These are phyloP conservation scores for Thelonectria blattea DNA, from an alignment of 2,329 filamentous ascomycete species.

Conservation along the genomic window DNA sequence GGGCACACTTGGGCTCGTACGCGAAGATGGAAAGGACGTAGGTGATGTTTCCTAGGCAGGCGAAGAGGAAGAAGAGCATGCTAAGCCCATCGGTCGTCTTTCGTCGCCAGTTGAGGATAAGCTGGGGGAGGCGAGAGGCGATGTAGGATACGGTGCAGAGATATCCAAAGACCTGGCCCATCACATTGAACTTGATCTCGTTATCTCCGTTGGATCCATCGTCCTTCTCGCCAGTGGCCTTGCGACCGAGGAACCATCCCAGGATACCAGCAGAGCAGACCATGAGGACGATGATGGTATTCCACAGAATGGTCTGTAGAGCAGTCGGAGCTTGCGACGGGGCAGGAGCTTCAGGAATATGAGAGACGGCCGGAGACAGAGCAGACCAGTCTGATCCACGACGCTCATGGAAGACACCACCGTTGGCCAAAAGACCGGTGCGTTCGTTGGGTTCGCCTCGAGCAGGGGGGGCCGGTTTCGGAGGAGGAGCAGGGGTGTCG, in stretches of 20 bases:
- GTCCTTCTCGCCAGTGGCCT: slow-evolving; percentile 47
- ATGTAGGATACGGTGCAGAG: slow-evolving; percentile 90
- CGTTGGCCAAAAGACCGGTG: slow-evolving; percentile 44
- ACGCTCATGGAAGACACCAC: slow-evolving; percentile 45
- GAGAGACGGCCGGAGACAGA: slow-evolving; percentile 82
- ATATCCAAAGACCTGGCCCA: slow-evolving; percentile 92
- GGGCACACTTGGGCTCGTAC: slow-evolving; percentile 75
- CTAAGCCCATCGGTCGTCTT: slow-evolving; percentile 94
- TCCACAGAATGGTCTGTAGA: slow-evolving; percentile 71
- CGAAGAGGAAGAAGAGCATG: slow-evolving; percentile 95
- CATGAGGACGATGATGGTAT: slow-evolving; percentile 75
- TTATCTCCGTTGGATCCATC: slow-evolving; percentile 48
- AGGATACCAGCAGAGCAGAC: slow-evolving; percentile 83
- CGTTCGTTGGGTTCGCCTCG: slow-evolving; percentile 55
- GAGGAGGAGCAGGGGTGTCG: slow-evolving; percentile 55
- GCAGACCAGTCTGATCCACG: slow-evolving; percentile 64
- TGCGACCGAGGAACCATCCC: slow-evolving; percentile 77
- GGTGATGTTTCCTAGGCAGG: slow-evolving; percentile 91
- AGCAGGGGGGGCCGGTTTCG: slow-evolving; percentile 47
- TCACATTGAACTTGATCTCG: slow-evolving; percentile 70
- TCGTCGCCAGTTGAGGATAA: slow-evolving; percentile 88
- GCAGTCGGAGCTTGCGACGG: slow-evolving; percentile 56
- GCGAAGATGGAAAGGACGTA: slow-evolving; percentile 93
- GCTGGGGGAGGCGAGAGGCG: slow-evolving; percentile 85
- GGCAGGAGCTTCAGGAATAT: slow-evolving; percentile 60